Percentiles rank a stretch among this genome's conserved stretches.
phyloP scores from a whole-genome alignment of 202 grass and related monocot genomes.

The Setaria viridis region DNA sequence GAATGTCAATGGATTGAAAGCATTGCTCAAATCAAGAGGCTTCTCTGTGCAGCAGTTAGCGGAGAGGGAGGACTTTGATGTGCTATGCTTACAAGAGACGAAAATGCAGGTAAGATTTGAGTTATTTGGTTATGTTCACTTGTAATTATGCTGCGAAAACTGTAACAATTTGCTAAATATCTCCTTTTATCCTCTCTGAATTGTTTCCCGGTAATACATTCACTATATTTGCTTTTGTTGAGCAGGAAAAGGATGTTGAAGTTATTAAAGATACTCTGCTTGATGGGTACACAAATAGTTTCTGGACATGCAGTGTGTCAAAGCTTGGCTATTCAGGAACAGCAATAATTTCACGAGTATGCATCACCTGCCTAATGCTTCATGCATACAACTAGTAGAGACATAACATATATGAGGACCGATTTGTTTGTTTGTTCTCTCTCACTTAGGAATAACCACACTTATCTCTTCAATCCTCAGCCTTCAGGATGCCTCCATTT shows the following conservation, averaged over 20 bases:
- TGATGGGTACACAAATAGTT: slow-evolving; percentile 90
- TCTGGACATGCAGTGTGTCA: slow-evolving; percentile 95
- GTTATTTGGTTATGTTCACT: slow-evolving; percentile 2
- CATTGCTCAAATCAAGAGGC: slow-evolving; percentile 77
- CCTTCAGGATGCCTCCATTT: not conserved
- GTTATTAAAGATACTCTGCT: slow-evolving; percentile 77
- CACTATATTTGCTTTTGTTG: slow-evolving; percentile 36
- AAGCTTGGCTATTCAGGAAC: slow-evolving; percentile 98
- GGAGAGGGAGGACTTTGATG: slow-evolving; percentile 94
- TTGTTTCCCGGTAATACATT: slow-evolving; percentile 29
- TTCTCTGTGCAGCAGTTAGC: slow-evolving; percentile 79
- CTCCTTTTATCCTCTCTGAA: slow-evolving; percentile 40
- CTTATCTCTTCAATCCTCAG: slow-evolving; percentile 10
- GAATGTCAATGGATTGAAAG: slow-evolving; percentile 96
- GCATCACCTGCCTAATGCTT: slow-evolving; percentile 31
- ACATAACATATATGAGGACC: slow-evolving; percentile 23
- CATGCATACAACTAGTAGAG: slow-evolving; percentile 23
- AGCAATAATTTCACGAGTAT: slow-evolving; percentile 96
- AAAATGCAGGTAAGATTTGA: slow-evolving; percentile 82
- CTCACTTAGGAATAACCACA: slow-evolving; percentile 4
- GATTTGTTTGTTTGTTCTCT: slow-evolving; percentile 40
- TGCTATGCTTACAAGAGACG: slow-evolving; percentile 93
- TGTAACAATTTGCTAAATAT: slow-evolving; percentile 10
- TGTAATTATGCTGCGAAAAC: slow-evolving; percentile 17
- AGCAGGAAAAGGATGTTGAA: slow-evolving; percentile 95